A percentile compares a stretch with the other conserved stretches of the same genome.
These are phyloP conservation scores for Volvariella surrecta DNA, from an alignment of 1,284 basidiomycete species.

Conservation along the genomic window DNA sequence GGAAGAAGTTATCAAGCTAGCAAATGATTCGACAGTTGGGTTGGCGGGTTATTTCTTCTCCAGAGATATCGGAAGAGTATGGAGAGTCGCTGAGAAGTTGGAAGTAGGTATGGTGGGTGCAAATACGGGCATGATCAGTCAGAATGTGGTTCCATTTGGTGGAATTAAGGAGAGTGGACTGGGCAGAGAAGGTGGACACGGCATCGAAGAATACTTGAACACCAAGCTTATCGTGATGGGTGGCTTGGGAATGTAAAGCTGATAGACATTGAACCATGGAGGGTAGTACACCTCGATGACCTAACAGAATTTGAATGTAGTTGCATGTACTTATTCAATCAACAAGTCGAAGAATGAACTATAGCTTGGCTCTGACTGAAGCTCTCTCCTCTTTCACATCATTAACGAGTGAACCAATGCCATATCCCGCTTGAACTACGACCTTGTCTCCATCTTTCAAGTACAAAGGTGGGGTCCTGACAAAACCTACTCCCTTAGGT, in stretches of 20 bases:
- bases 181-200: slow-evolving; percentile 72
- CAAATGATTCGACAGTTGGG: slow-evolving; percentile 82
- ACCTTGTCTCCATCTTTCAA: slow-evolving; percentile 74
- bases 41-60: slow-evolving; percentile 94
- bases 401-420: slow-evolving; percentile 71
- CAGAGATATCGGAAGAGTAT: slow-evolving; percentile 82
- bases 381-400: slow-evolving; percentile 57
- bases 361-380: slow-evolving; percentile 33
- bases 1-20: slow-evolving; percentile 81
- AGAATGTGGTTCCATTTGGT: slow-evolving; percentile 86
- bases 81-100: slow-evolving; percentile 95
- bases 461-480: slow-evolving; percentile 59
- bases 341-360: slow-evolving; percentile 3
- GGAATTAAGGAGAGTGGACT: slow-evolving; percentile 87
- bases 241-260: slow-evolving; percentile 28
- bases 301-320: too few relatives aligned
- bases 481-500: slow-evolving; percentile 68
- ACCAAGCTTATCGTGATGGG: slow-evolving; percentile 77
- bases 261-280: not conserved
- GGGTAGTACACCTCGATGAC: too few relatives aligned
- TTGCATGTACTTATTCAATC: not conserved
- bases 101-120: slow-evolving; percentile 95
- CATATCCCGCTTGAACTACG: slow-evolving; percentile 52
- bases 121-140: slow-evolving; percentile 80
- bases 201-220: slow-evolving; percentile 81